Base-by-base conservation (phyloP, 495 filamentous ascomycete species). In the Penicillium coffeae region DNA sequence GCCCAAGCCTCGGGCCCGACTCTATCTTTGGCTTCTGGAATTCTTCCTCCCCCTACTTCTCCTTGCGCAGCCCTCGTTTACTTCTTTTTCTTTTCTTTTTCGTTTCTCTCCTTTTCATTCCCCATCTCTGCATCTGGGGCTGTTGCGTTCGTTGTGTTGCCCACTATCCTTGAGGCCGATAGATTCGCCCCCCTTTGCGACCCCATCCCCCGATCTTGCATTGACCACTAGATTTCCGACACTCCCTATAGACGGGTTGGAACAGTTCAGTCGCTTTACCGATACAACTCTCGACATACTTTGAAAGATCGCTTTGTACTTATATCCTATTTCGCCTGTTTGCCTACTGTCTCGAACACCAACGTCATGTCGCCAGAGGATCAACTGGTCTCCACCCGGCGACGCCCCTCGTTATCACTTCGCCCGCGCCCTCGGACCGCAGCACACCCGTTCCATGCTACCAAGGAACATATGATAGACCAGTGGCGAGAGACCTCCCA, bases 321-420 rank as follows among this genome's bases (percentile, higher is more conserved):
- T 14, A 33, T 41, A 13, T 12, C 33, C 33, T 2, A 40, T 30
- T 38, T 39, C 42, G n/a, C 38, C 42, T 39, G 37, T 13, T n/a
- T n/a, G n/a, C n/a, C 18, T 38, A 27, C 42, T 35, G 13, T 15
- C 22, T 13, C 36, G 21, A 40, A 32, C 37, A 38, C 16, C 41
- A 21, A 47, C 53, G 52, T 57, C 37, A 75, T 75, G 72, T 62
- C 68, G 50, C 64, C 63, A 49, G 59, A 64, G 57, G 68, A 74
- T 36, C 44, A 41, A 14, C 54, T 45, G 41, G 36, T 45, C 53
- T 45, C 68, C 30, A 44, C 63, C 16, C 63, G 67, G 16, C 68
- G 69, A 47, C 67, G 64, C 45, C 64, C 70, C 27, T 73, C 72
- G 8, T 44, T 73, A 20, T 64, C 66, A 18, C 49, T 69, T 43